Conservation (phyloP, 2,329 filamentous ascomycete species). For the Fusarium lateritium region DNA sequence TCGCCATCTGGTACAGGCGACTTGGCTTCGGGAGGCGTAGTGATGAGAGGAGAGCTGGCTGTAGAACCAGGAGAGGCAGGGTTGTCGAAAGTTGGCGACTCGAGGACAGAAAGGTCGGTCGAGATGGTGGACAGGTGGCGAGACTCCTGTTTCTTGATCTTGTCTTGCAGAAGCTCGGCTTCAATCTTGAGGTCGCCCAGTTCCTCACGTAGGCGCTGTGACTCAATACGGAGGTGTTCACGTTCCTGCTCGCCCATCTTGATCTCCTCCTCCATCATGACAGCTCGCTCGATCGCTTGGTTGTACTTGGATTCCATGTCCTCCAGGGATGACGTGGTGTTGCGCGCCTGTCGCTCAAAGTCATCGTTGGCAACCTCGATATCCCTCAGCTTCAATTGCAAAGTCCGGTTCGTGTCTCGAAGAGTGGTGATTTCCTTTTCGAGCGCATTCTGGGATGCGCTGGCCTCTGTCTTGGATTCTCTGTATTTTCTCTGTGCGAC, state of each 20-base stretch:
- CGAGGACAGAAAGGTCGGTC: constrained; percentile 74
- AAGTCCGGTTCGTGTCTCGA: constrained; percentile 84
- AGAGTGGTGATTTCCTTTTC: constrained; percentile 97
- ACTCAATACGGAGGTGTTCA: constrained; percentile 89
- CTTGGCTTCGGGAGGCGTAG: constrained; percentile 84
- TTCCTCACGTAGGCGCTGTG: constrained; percentile 91
- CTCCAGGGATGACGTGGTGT: constrained; percentile 95
- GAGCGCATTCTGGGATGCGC: constrained; percentile 83
- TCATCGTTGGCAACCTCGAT: constrained; percentile 99
- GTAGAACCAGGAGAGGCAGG: constrained; percentile 83
- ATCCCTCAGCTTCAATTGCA: constrained; percentile 89
- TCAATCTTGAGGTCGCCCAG: constrained; percentile 95
- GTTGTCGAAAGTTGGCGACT: constrained; percentile 80
- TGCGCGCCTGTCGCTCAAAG: constrained; percentile 94
- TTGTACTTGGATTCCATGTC: constrained; percentile 99
- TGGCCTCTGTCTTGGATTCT: constrained; percentile 91
- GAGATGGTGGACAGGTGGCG: constrained; percentile 72
- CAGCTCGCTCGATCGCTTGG: constrained; percentile 89
- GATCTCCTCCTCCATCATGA: constrained; percentile 96
- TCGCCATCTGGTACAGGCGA: constrained; percentile 68
- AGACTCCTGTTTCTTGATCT: constrained; percentile 80
- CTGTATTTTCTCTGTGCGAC: constrained; percentile 87
- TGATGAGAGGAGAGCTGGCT: constrained; percentile 91
- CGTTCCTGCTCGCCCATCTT: constrained; percentile 92
- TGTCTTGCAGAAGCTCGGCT: constrained; percentile 93